Base-by-base conservation (phyloP, 495 filamentous ascomycete genomes). In the Penicillium canescens region DNA sequence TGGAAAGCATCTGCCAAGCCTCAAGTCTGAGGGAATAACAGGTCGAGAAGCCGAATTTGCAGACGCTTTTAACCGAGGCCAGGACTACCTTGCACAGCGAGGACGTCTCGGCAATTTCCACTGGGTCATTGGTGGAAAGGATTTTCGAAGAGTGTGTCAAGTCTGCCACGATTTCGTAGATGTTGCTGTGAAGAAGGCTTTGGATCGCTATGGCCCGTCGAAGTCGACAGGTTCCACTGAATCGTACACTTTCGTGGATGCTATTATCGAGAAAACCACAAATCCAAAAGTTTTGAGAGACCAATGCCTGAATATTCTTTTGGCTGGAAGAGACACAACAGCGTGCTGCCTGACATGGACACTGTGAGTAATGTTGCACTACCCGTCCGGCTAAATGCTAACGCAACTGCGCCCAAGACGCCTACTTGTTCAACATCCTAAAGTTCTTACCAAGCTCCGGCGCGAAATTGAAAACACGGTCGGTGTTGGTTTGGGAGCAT, bases 241-340 rank as follows among this genome's bases (percentile, higher is more conserved):
- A 23, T 66, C 33, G 4, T 63, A 61, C 34, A 47, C 35, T 2
- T 56, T 65, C n/a, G 41, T 65, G 14, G 52, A 65, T 34, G 50
- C 52, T 34, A 26, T 65, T 14, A 44, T 53, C 20, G 46, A 56
- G 21, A 49, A 58, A 28, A 56, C 42, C 3, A 38, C 35, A 14
- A 43, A 59, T 33, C 41, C 46, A 11, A 50, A 52, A n/a, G 61
- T 41, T 11, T 40, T 65, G 13, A 43, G 59, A 20, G 56, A 78
- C 75, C 80, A 86, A 62, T 69, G 82, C 37, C 67, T 86, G 48
- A 77, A 80, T 50, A 67, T 86, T 42, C 65, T 86, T 1, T 68
- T 80, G 6, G 83, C 83, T 13, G 58, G 81, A 72, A 70, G 82
- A 55, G 85, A 87, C 59, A 87, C 84, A 20, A 86, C 84, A 10